These are phyloP conservation scores for Yarrowia sp. DNA, from an alignment of 805 yeast genomes.

Conservation along the genomic window DNA sequence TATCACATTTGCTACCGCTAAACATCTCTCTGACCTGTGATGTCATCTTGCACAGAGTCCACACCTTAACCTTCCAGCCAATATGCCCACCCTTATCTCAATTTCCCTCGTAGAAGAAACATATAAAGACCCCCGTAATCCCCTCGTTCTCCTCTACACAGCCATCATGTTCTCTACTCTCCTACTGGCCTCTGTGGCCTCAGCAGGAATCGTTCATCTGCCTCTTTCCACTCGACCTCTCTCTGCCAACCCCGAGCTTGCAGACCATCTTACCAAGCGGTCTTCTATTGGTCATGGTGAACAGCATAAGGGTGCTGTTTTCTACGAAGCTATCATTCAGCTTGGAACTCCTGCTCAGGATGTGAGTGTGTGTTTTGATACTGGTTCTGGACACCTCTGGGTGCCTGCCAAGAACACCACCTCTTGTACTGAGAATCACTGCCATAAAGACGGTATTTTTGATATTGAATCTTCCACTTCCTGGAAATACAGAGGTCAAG, in stretches of 20 bases:
- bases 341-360: constrained; percentile 59
- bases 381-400: constrained; percentile 71
- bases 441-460: neutral
- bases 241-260: neutral
- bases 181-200: neutral
- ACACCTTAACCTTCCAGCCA: no score
- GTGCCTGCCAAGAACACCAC: constrained; percentile 37
- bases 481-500: neutral
- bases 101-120: no score
- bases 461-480: neutral
- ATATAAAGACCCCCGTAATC: no score
- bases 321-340: constrained; percentile 29
- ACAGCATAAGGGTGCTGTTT: neutral
- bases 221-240: neutral
- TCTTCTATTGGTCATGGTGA: neutral
- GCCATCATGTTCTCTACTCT: neutral
- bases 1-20: no score
- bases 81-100: no score
- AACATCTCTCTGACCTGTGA: no score
- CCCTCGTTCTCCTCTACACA: neutral
- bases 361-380: constrained; percentile 56
- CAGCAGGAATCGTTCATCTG: neutral
- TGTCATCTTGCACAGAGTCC: no score
- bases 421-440: neutral
- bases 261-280: neutral